A percentile compares a stretch with the other conserved stretches of the same genome.
These are phyloP conservation scores for Eutrema japonicum DNA, from an alignment of 345 rosid species.

Conservation along the genomic window DNA sequence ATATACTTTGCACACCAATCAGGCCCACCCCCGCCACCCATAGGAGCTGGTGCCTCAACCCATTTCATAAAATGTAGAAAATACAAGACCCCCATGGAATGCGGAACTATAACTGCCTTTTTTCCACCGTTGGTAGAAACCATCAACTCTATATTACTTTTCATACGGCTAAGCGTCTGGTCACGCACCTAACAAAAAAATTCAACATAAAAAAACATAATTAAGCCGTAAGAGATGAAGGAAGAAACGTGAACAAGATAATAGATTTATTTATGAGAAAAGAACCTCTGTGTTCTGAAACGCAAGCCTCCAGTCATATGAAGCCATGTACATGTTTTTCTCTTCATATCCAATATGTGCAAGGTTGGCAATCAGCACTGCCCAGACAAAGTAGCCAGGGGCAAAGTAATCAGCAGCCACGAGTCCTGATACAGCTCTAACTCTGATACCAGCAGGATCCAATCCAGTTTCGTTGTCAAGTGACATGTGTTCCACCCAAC, in stretches of 20 bases:
- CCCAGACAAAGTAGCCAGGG: slow-evolving; percentile 98
- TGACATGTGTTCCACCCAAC: slow-evolving; percentile 98
- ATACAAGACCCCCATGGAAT: slow-evolving; percentile 96
- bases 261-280: slow-evolving; percentile 10
- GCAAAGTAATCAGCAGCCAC: slow-evolving; percentile 99
- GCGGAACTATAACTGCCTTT: slow-evolving; percentile 90
- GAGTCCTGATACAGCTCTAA: slow-evolving; percentile 86
- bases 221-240: slow-evolving; percentile 12
- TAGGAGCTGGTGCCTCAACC: slow-evolving; percentile 98
- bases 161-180: slow-evolving; percentile 79
- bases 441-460: slow-evolving; percentile 84
- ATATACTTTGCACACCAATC: slow-evolving; percentile 96
- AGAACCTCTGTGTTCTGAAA: slow-evolving; percentile 94
- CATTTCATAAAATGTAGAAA: slow-evolving; percentile 97
- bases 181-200: slow-evolving; percentile 71
- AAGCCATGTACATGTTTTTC: slow-evolving; percentile 95
- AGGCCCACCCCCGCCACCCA: slow-evolving; percentile 97
- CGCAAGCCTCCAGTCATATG: slow-evolving; percentile 96
- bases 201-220: slow-evolving; percentile 30
- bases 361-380: slow-evolving; percentile 91
- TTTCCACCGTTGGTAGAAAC: slow-evolving; percentile 81
- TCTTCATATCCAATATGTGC: slow-evolving; percentile 97
- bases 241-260: not conserved
- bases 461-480: slow-evolving; percentile 93
- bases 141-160: slow-evolving; percentile 82